Percentiles rank a stretch among this genome's conserved stretches.
Conservation (phyloP, 139 green algal genomes). For the Asterochloris sp. region DNA sequence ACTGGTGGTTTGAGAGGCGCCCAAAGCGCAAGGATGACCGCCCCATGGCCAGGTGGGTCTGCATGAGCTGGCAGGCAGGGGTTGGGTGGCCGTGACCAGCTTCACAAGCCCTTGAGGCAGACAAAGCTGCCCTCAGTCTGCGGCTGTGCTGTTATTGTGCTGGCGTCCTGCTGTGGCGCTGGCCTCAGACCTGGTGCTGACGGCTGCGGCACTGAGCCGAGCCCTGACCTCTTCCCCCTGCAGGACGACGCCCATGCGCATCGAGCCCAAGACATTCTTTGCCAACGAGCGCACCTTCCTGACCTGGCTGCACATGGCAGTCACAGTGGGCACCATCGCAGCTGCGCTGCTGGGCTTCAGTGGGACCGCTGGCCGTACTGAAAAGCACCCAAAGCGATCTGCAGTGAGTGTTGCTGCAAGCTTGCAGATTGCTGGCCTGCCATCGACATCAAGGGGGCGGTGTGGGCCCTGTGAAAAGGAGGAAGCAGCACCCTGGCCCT, state of each 20-base stretch:
- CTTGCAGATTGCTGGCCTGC: background rate
- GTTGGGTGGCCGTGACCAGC: too few relatives aligned
- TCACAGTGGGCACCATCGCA: conserved; percentile 81
- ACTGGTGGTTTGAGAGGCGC: conserved; percentile 29
- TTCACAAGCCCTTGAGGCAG: too few relatives aligned
- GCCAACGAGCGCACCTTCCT: conserved; percentile 97
- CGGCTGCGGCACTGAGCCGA: too few relatives aligned
- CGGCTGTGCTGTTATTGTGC: too few relatives aligned
- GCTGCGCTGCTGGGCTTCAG: conserved; percentile 75
- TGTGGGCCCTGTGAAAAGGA: background rate
- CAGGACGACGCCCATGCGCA: conserved; percentile 52
- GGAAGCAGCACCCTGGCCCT: too few relatives aligned
- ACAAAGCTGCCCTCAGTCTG: too few relatives aligned
- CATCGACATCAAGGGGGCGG: too few relatives aligned
- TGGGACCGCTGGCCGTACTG: conserved; percentile 8
- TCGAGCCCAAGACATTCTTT: conserved; percentile 97
- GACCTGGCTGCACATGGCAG: conserved; percentile 92
- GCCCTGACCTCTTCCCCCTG: background rate
- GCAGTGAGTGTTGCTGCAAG: background rate
- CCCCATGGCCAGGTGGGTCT: background rate
- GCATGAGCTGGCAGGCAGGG: too few relatives aligned
- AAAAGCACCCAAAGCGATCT: background rate
- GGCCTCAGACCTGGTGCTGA: too few relatives aligned
- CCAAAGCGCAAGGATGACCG: conserved; percentile 1
- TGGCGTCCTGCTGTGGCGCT: too few relatives aligned